Evolutionary conservation across 371 early-diverging fungal species (phyloP).

Genomic region (Modicella reniformis): DNA sequence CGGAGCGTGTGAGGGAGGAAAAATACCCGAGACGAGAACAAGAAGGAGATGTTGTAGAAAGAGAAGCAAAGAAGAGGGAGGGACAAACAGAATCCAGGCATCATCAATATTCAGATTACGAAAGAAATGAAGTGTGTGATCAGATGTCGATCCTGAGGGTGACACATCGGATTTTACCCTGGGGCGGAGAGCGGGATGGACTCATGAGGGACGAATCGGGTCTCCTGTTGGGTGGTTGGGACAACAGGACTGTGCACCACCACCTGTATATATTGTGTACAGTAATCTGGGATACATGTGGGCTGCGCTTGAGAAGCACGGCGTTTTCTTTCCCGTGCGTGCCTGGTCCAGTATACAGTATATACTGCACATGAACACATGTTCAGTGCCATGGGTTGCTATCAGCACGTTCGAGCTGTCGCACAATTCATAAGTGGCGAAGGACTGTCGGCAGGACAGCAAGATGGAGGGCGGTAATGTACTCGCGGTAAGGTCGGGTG

Average conservation of each 20-base stretch:
- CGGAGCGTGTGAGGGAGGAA: constrained; percentile 12
- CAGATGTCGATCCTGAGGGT: background rate
- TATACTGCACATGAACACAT: background rate
- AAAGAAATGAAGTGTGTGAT: constrained; percentile 9
- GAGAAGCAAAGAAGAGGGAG: constrained; percentile 2
- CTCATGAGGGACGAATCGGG: constrained; percentile 9
- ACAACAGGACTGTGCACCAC: background rate
- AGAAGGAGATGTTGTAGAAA: background rate
- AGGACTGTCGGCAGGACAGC: background rate
- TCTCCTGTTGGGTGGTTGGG: background rate
- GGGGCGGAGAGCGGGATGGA: background rate
- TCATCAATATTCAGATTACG: constrained; percentile 1
- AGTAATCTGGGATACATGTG: too few species aligned
- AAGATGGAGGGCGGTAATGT: background rate
- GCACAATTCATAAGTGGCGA: background rate
- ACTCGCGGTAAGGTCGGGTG: background rate
- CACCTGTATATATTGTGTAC: too few species aligned
- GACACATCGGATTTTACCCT: background rate
- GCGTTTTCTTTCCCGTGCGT: background rate
- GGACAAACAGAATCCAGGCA: background rate
- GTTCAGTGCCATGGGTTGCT: background rate
- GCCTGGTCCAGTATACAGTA: background rate
- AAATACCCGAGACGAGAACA: constrained; percentile 12
- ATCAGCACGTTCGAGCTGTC: background rate
- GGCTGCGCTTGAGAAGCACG: too few species aligned